phyloP scores from a whole-genome alignment of 2,329 filamentous ascomycete species.

The Aspergillus sojae region DNA sequence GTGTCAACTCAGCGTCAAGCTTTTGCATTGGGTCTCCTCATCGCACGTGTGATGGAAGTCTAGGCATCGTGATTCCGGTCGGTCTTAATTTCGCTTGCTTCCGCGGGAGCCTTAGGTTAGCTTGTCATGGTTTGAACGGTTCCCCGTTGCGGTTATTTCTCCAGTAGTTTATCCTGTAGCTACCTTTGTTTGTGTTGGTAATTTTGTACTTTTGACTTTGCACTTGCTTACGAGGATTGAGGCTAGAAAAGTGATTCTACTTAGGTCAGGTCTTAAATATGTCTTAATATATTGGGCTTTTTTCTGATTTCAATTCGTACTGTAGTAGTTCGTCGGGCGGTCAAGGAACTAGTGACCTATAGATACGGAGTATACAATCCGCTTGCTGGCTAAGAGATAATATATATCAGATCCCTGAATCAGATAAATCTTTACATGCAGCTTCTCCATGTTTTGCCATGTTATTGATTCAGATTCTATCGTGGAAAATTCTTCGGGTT shows the following conservation, averaged over 20 bases:
- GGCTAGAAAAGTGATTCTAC: neutral
- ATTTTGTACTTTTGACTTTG: neutral
- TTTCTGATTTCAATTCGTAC: neutral
- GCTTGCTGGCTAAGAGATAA: neutral
- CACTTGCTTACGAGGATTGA: neutral
- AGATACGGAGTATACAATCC: neutral
- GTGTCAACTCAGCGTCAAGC: slow-evolving; percentile 10
- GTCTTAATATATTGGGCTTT: neutral
- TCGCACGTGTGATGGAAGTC: neutral
- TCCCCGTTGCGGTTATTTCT: neutral
- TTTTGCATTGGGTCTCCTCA: neutral
- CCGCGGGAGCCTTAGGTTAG: neutral
- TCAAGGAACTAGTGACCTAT: neutral
- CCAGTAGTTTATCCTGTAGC: slow-evolving; percentile 7
- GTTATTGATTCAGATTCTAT: neutral
- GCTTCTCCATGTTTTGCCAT: neutral
- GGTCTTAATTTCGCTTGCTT: slow-evolving; percentile 8
- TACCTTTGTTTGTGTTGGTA: neutral
- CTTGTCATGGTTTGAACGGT: neutral
- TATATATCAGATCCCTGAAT: neutral
- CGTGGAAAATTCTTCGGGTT: slow-evolving; percentile 4
- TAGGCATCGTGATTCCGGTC: neutral
- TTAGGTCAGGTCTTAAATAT: neutral
- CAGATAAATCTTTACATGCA: neutral
- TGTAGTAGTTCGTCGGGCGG: neutral